Base-by-base conservation (phyloP, 106 monocot species). In the Alisma plantagoaquatica region DNA sequence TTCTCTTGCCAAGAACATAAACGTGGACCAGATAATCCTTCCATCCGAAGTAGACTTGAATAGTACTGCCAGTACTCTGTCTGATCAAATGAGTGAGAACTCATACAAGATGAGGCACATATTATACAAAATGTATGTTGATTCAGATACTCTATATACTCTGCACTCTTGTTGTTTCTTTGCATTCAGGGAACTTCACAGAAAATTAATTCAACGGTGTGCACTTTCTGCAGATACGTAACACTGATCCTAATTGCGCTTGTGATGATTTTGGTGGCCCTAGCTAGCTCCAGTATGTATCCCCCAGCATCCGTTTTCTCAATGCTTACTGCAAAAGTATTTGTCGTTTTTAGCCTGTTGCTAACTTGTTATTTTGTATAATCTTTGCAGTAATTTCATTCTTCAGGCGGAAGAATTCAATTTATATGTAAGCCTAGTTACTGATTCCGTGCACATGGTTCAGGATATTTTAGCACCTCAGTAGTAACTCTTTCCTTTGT, bases 231-330 rank as follows among this genome's bases (percentile, higher is more conserved):
- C 68, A 57, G 77, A 44, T 58, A 23, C 51, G 66, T n/a, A n/a
- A n/a, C 56, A 23, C 67, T 91, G 48, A 75, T 91, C 35, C 49
- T 60, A 49, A 69, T 81, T 17, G 80, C 90, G 38, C 54, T 51
- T 21, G 31, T 91, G 53, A 84, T 91, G 84, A 76, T 81, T 41
- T 38, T 77, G 31, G 71, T 91, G 29, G 64, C 80, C 11, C 23
- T 81, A 49, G 50, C 81, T 65, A 84, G 90, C 31, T 91, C 77
- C 45, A 23, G 89, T 90, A 77, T 33, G 80, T n/a, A n/a, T n/a
- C n/a, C n/a, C n/a, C n/a, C n/a, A 56, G 48, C 29, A 65, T 18
- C 24, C 8, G 29, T 41, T 55, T 45, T 27, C 31, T 42, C 27
- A 33, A 42, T 11, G 45, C 9, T 3, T 31, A 9, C 47, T 12